phyloP scores from a whole-genome alignment of 2,329 filamentous ascomycete species.

The Bimuria novae-zelandiae region DNA sequence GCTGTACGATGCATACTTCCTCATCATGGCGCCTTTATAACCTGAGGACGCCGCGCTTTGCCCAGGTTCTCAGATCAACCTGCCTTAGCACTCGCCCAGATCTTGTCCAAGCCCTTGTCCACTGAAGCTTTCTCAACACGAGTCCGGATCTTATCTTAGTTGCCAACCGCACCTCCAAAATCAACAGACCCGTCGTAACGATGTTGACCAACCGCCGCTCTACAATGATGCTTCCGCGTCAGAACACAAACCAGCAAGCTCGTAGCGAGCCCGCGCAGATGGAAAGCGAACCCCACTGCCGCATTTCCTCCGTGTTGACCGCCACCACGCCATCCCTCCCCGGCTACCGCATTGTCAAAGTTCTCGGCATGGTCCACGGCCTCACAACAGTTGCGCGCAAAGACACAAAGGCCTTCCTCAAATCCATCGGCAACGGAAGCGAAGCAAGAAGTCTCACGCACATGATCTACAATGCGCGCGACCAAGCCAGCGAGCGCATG shows the following conservation, averaged over 20 bases:
- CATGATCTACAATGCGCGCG: slow-evolving; percentile 38
- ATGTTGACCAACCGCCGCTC: slow-evolving; percentile 46
- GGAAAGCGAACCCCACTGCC: slow-evolving; percentile 34
- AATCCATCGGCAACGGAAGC: slow-evolving; percentile 34
- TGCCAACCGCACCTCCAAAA: not conserved
- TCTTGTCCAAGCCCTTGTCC: not conserved
- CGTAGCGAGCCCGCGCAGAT: slow-evolving; percentile 14
- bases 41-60: slow-evolving; percentile 14
- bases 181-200: slow-evolving; percentile 5
- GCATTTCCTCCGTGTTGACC: slow-evolving; percentile 35
- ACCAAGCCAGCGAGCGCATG: slow-evolving; percentile 42
- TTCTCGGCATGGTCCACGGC: slow-evolving; percentile 39
- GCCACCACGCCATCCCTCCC: slow-evolving; percentile 33
- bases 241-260: slow-evolving; percentile 19
- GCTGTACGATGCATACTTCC: slow-evolving; percentile 6
- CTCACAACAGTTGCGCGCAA: slow-evolving; percentile 39
- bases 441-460: slow-evolving; percentile 39
- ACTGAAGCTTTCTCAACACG: not conserved
- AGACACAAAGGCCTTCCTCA: slow-evolving; percentile 42
- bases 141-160: not conserved
- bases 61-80: not conserved
- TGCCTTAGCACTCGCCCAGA: not conserved
- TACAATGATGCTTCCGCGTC: slow-evolving; percentile 38
- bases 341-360: slow-evolving; percentile 31
- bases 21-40: slow-evolving; percentile 22